Base-by-base conservation (phyloP, 164 flowering plant genomes). In the Umbilicus rupestris region DNA sequence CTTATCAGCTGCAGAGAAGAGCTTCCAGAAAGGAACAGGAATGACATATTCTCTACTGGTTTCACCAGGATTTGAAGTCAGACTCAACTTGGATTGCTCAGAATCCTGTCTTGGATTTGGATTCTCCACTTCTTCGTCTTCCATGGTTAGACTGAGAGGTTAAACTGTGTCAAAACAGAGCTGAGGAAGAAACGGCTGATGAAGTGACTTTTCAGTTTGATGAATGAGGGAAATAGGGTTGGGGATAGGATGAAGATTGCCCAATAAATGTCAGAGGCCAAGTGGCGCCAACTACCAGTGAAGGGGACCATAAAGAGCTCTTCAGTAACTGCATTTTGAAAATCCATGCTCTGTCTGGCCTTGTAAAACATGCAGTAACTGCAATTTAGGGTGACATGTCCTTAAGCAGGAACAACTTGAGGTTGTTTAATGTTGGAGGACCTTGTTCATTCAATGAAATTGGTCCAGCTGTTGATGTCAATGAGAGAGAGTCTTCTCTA, bases 1-100 rank as follows among this genome's bases (percentile, higher is more conserved):
- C 24, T 30, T 64, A 64, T 89, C 96, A 9, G 93, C 93, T 3
- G 81, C 79, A 24, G 78, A 72, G 69, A 89, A 89, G 35, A 89
- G 67, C 0, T 83, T 76, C 16, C 79, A 68, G 66, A 83, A 76
- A 0, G 89, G 76, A 62, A 70, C 81, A 28, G 33, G 2, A 14
- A 28, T 15, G 4, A 15, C 60, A 26, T 55, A 10, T 9, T 22
- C 22, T 49, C 28, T 49, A 22, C 5, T 1, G 55, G 31, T 9
- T 24, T 24, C 31, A 28, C 5, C 31, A 55, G 30, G 17, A 26
- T 8, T 29, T 41, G 44, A 41, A 3, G 44, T 41, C n/a, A n/a
- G n/a, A n/a, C n/a, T n/a, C n/a, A n/a, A n/a, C n/a, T n/a, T n/a
- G n/a, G n/a, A n/a, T n/a, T n/a, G n/a, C n/a, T n/a, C n/a, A n/a